phyloP scores from a whole-genome alignment of 225 moss, liverwort and hornwort species.

The Rhytidiadelphus loreus region DNA sequence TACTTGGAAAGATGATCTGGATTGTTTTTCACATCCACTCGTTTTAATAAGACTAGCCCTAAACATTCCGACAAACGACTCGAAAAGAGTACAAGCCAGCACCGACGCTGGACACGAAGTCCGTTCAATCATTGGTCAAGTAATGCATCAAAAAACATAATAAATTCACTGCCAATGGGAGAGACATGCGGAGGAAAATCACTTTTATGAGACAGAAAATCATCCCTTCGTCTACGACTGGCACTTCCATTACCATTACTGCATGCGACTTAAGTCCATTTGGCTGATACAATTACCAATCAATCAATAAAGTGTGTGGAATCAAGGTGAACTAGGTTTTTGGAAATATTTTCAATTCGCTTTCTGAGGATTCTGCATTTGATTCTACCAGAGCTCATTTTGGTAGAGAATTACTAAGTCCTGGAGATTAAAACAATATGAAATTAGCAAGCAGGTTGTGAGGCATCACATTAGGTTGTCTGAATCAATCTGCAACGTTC shows the following conservation, averaged over 20 bases:
- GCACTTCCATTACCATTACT: background rate
- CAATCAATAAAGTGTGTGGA: background rate
- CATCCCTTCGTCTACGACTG: background rate
- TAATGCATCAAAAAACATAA: background rate
- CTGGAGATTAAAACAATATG: background rate
- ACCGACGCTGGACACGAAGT: background rate
- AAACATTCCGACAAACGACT: background rate
- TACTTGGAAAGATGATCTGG: background rate
- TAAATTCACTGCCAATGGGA: background rate
- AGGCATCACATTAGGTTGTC: background rate
- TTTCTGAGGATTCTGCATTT: background rate
- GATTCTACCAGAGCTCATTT: background rate
- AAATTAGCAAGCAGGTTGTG: background rate
- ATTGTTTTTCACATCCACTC: background rate
- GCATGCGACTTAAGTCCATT: background rate
- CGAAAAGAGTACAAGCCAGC: background rate
- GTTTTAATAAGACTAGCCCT: background rate
- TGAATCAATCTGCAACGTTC: background rate
- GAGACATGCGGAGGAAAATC: background rate
- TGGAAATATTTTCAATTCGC: background rate
- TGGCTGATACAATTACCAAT: background rate
- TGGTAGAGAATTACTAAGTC: background rate
- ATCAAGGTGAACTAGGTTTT: background rate
- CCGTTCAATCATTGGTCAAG: background rate
- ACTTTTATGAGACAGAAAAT: background rate